Evolutionary conservation across 768 basidiomycete species (phyloP).

Genomic region (Macrolepiota fuliginosa): DNA sequence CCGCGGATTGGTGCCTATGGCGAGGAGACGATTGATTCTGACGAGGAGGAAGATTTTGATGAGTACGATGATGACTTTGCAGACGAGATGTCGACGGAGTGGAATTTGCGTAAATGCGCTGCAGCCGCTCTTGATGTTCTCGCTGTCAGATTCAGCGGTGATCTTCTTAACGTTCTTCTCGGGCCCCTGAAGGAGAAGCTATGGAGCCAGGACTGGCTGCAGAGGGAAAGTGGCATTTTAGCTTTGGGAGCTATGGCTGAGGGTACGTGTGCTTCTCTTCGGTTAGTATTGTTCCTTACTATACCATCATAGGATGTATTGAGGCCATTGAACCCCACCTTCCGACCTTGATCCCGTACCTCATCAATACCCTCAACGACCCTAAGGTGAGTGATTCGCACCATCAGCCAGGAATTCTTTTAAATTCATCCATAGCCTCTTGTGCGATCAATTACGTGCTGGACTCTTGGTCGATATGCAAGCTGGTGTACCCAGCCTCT

Average conservation of each 20-base stretch:
- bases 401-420: conserved; percentile 12
- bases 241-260: conserved; percentile 98
- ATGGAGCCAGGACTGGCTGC: conserved; percentile 91
- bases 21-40: conserved; percentile 78
- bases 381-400: conserved; percentile 64
- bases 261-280: conserved; percentile 48
- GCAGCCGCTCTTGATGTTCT: conserved; percentile 97
- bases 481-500: conserved; percentile 91
- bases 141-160: conserved; percentile 88
- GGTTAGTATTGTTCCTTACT: conserved; percentile 1
- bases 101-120: conserved; percentile 98
- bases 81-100: conserved; percentile 96
- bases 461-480: conserved; percentile 98
- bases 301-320: conserved; percentile 74
- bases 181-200: conserved; percentile 90
- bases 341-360: conserved; percentile 88
- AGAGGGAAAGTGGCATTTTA: conserved; percentile 92
- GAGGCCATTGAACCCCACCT: conserved; percentile 94
- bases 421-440: conserved; percentile 62
- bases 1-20: conserved; percentile 65
- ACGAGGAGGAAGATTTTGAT: conserved; percentile 88
- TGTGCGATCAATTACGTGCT: conserved; percentile 97
- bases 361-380: conserved; percentile 88
- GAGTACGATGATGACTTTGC: conserved; percentile 90
- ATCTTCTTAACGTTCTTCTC: conserved; percentile 84